phyloP scores from a whole-genome alignment of 2,329 filamentous ascomycete species.

The Alternaria solani region DNA sequence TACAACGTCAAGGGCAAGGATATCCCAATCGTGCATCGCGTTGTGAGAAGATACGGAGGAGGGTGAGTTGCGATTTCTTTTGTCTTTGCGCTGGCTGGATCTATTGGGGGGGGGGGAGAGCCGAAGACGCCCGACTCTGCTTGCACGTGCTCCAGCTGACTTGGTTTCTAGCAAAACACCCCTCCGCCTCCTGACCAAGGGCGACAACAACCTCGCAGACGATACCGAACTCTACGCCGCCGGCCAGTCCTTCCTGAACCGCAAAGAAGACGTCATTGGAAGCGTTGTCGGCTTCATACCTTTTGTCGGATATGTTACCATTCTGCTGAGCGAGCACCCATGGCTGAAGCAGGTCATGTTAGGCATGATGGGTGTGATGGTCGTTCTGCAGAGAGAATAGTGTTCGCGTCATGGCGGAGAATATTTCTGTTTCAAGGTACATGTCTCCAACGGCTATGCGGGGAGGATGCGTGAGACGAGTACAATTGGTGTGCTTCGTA shows the following conservation, averaged over 20 bases:
- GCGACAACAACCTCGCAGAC: constrained; percentile 94
- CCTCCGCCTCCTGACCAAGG: constrained; percentile 85
- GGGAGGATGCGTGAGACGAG: not conserved
- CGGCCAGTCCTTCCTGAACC: constrained; percentile 85
- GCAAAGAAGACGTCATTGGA: constrained; percentile 86
- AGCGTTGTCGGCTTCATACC: constrained; percentile 92
- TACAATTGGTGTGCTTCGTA: not conserved
- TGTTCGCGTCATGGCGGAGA: not conserved
- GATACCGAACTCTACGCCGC: constrained; percentile 90
- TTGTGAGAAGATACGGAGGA: constrained; percentile 75
- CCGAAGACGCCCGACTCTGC: not conserved
- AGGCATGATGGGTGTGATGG: constrained; percentile 92
- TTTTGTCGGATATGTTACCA: constrained; percentile 96
- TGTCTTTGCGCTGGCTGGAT: not conserved
- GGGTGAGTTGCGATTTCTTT: constrained; percentile 54
- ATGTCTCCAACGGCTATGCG: not conserved
- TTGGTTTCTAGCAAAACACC: constrained; percentile 53
- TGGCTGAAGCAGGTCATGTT: constrained; percentile 97
- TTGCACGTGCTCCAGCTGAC: constrained; percentile 16
- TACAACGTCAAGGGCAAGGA: constrained; percentile 92
- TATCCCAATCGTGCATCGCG: constrained; percentile 95
- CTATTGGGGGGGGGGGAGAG: not conserved
- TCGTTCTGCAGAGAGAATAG: constrained; percentile 89
- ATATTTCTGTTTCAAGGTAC: not conserved
- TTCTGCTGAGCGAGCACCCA: constrained; percentile 91